These are phyloP conservation scores for Bremia lactucae DNA, from an alignment of 352 stramenopile species.

Conservation along the genomic window DNA sequence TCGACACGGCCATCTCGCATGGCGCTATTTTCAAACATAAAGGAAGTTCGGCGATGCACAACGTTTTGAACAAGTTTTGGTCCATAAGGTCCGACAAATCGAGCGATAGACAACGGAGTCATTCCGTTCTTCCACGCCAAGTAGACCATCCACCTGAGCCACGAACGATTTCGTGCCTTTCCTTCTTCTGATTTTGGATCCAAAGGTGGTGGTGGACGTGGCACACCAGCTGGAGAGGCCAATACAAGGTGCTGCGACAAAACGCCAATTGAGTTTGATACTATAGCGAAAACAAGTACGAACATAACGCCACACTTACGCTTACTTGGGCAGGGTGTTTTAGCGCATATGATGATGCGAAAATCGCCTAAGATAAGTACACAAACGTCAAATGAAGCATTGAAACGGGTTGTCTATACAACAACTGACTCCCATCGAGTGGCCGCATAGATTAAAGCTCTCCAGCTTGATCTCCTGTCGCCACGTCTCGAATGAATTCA, in stretches of 20 bases:
- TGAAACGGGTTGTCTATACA: not conserved
- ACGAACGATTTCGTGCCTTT: constrained; percentile 31
- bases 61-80: constrained; percentile 63
- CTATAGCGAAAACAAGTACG: not conserved
- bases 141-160: constrained; percentile 37
- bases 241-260: constrained; percentile 74
- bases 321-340: constrained; percentile 48
- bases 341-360: constrained; percentile 64
- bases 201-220: constrained; percentile 36
- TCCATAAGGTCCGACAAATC: constrained; percentile 66
- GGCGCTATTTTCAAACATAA: constrained; percentile 59
- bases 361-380: constrained; percentile 45
- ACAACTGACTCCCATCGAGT: constrained; percentile 66
- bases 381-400: not conserved
- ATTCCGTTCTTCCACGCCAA: constrained; percentile 54
- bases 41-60: constrained; percentile 52
- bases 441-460: constrained; percentile 57
- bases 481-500: constrained; percentile 65
- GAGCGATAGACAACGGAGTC: constrained; percentile 68
- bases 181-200: constrained; percentile 29
- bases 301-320: constrained; percentile 18
- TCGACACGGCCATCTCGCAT: constrained; percentile 58
- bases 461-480: constrained; percentile 61
- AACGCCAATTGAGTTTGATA: constrained; percentile 15
- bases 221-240: constrained; percentile 58